Evolutionary conservation across 148 eudicot species (phyloP), one percentile per base, ranked within the genome.

Genomic region (Drosera capensis): DNA sequence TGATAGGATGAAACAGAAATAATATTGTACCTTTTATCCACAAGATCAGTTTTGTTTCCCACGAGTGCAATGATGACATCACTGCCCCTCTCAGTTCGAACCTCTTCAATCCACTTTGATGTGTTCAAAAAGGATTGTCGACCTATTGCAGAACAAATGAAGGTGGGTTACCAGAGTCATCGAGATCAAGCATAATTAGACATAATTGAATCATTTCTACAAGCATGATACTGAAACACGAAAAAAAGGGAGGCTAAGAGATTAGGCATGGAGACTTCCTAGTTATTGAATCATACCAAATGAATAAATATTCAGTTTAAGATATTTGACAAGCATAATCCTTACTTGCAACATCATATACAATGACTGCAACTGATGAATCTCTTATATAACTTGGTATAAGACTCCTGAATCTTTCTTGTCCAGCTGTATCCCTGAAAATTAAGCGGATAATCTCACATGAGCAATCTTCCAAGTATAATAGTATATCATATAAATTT

Each of bases 41-140:
- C 82, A 55, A 75, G 82, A 49, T 75, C 78, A 29, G 78, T 75
- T 62, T 75, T 75, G 68, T 75, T 75, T 40, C 74, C 78, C 31
- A 71, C 82, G 42, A 75, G 74, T 25, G 71, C 78, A 37, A 71
- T 68, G 20, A 75, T 75, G 23, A 75, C 82, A 68, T 75, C 77
- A 55, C 74, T 75, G 22, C 77, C 81, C 57, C 81, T 53, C 52
- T 75, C 77, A 51, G 78, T 71, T 26, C 74, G 82, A 25, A 75
- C 82, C 54, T 75, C 78, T 52, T 75, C 82, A 19, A 75, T 71
- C 82, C 82, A 75, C 62, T 71, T 75, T 21, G 48, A 55, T 40
- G 77, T 75, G 58, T 71, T 75, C 20, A 71, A 58, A 43, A 71
- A 75, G 17, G 82, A 75, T 44, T 74, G 78, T 35, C 78, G 64